Evolutionary conservation across 352 stramenopile genomes (phyloP).

Genomic region (Thraustochytrium sp.): DNA sequence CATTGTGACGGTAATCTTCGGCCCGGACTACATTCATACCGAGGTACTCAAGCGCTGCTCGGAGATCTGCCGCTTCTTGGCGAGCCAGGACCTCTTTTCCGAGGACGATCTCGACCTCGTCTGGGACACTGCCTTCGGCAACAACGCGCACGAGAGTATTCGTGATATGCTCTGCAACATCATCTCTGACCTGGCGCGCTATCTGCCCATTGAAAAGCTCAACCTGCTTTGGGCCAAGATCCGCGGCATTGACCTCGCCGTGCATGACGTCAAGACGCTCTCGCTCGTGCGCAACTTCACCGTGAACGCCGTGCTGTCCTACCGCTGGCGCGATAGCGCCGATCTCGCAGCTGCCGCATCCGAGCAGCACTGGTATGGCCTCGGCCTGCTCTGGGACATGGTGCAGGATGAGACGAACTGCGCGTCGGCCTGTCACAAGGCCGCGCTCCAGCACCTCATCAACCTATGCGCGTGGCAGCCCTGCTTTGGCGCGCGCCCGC

Average conservation of each 20-base stretch:
- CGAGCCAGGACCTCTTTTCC: neutral
- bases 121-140: conserved; percentile 6
- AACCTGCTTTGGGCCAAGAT: conserved; percentile 26
- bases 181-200: conserved; percentile 2
- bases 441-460: conserved; percentile 10
- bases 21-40: conserved; percentile 14
- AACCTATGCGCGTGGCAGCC: conserved; percentile 32
- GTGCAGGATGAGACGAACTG: neutral
- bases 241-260: neutral
- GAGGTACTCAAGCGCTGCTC: conserved; percentile 17
- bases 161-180: conserved; percentile 12
- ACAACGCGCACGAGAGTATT: neutral
- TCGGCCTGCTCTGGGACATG: conserved; percentile 4
- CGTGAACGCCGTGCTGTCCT: neutral
- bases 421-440: neutral
- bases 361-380: neutral
- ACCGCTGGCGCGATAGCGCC: neutral
- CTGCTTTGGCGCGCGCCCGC: neutral
- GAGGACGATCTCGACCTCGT: conserved; percentile 17
- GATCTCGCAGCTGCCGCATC: neutral
- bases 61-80: conserved; percentile 25
- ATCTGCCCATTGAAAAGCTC: neutral
- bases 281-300: conserved; percentile 24
- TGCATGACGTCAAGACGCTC: conserved; percentile 5
- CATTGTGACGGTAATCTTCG: neutral